These are phyloP conservation scores for Microdochium trichocladiopsis DNA, from an alignment of 2,329 filamentous ascomycete species.

Conservation along the genomic window DNA sequence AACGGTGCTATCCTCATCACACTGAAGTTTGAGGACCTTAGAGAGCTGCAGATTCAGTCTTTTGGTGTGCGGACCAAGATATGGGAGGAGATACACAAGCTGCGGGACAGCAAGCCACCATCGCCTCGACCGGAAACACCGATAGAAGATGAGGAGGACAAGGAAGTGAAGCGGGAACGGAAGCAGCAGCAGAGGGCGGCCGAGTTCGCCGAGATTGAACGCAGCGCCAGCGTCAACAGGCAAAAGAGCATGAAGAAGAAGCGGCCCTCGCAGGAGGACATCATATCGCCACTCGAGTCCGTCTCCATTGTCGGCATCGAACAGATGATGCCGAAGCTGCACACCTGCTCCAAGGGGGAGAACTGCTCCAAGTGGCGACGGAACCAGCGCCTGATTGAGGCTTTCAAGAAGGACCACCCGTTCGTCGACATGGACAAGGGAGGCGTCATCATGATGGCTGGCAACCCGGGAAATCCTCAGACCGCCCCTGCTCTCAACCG, in stretches of 20 bases:
- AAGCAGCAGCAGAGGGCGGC: slow-evolving; percentile 25
- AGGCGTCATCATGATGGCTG: slow-evolving; percentile 68
- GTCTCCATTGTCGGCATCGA: slow-evolving; percentile 91
- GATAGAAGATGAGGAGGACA: slow-evolving; percentile 53
- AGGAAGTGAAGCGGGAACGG: slow-evolving; percentile 38
- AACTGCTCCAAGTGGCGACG: slow-evolving; percentile 76
- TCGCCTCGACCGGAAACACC: slow-evolving; percentile 50
- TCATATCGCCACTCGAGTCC: slow-evolving; percentile 72
- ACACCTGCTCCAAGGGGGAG: slow-evolving; percentile 80
- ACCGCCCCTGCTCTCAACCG: slow-evolving; percentile 53
- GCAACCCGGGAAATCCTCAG: slow-evolving; percentile 70
- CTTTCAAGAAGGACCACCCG: slow-evolving; percentile 70
- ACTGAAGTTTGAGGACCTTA: slow-evolving; percentile 83
- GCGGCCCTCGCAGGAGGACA: slow-evolving; percentile 45
- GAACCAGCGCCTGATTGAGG: slow-evolving; percentile 70
- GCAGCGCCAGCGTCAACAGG: slow-evolving; percentile 21
- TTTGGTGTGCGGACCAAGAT: slow-evolving; percentile 75
- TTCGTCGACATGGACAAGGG: slow-evolving; percentile 50
- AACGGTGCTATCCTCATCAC: slow-evolving; percentile 80
- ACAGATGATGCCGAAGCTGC: slow-evolving; percentile 77
- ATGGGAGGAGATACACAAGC: slow-evolving; percentile 70
- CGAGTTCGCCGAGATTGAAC: slow-evolving; percentile 9
- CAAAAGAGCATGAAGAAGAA: slow-evolving; percentile 29
- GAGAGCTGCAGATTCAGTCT: slow-evolving; percentile 72
- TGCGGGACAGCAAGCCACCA: slow-evolving; percentile 49